Evolutionary conservation across 495 filamentous ascomycete genomes (phyloP), one percentile per base, ranked within the genome.

Genomic region (Letharia lupina): DNA sequence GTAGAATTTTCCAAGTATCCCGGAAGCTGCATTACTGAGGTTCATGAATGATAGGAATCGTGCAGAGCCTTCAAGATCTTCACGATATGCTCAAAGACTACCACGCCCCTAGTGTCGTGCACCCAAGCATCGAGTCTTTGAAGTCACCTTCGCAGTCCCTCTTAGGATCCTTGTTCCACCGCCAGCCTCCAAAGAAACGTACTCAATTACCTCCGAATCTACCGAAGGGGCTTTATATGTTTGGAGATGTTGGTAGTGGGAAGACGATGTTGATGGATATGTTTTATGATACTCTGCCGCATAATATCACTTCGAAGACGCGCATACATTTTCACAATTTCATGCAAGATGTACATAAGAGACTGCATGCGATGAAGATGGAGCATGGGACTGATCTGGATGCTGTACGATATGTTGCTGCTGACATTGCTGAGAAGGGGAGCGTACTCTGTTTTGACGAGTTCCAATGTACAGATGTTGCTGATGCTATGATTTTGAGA

Each of bases 201-300:
- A 76, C 79, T n/a, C 74, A 78, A 20, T 86, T 96, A 39, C 86
- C 91, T 31, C 73, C 81, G 62, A 82, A 88, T 69, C 81, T 96
- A 11, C 94, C 94, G 0, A 88, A 91, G 70, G 95, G 95, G 0
- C 74, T 98, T 47, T 98, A 98, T 72, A 88, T 99, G 79, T 98
- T 90, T 72, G 95, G 95, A 28, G 94, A 98, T 75, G 95, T 99
- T 13, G 95, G 95, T 33, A 93, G 91, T 72, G 95, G 95, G 56
- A 99, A 99, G 82, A 98, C 95, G 2, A 99, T 99, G 95, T 79
- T 99, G 68, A 98, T 99, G 94, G 95, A 99, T 73, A 80, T 99
- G 71, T 98, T 99, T 77, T 97, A 91, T 78, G 91, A 98, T 63
- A 96, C 93, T 2, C 78, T 99, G 61, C 94, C 94, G 7, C 71